phyloP scores from a whole-genome alignment of 768 basidiomycete species.

The Xerocomellus amylosporus region DNA sequence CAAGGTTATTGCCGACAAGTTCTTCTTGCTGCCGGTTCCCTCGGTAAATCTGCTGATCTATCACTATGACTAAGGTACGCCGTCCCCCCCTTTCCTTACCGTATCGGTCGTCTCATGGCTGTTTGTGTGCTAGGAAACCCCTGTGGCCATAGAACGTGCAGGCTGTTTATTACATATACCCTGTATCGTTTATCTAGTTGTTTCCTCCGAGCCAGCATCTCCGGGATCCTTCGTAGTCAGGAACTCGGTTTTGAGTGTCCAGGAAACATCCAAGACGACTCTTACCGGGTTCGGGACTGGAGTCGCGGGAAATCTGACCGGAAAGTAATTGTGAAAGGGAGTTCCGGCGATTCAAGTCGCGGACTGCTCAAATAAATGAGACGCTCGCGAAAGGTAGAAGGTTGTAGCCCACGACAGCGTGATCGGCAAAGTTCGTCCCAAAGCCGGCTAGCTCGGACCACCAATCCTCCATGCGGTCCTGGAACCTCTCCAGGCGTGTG shows the following conservation, averaged over 20 bases:
- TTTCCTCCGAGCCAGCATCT: not conserved
- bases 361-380: conserved; percentile 10
- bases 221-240: not conserved
- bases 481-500: conserved; percentile 21
- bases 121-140: too few relatives aligned
- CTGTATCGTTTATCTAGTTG: too few relatives aligned
- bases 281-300: conserved; percentile 5
- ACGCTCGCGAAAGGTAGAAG: conserved; percentile 10
- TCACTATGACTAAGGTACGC: not conserved
- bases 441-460: conserved; percentile 15
- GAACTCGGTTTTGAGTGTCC: not conserved
- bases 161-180: too few relatives aligned
- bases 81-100: too few relatives aligned
- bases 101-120: not conserved
- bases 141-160: too few relatives aligned
- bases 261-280: not conserved
- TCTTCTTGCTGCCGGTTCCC: too few relatives aligned
- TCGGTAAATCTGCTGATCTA: too few relatives aligned
- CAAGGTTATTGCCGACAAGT: too few relatives aligned
- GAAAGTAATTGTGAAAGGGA: not conserved
- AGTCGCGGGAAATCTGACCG: conserved; percentile 8
- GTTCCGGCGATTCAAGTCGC: conserved; percentile 13
- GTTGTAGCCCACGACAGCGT: conserved; percentile 8
- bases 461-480: conserved; percentile 22
- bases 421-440: conserved; percentile 18